These are phyloP conservation scores for Thuja plicata DNA, from an alignment of 83 land plant genomes.

Conservation along the genomic window DNA sequence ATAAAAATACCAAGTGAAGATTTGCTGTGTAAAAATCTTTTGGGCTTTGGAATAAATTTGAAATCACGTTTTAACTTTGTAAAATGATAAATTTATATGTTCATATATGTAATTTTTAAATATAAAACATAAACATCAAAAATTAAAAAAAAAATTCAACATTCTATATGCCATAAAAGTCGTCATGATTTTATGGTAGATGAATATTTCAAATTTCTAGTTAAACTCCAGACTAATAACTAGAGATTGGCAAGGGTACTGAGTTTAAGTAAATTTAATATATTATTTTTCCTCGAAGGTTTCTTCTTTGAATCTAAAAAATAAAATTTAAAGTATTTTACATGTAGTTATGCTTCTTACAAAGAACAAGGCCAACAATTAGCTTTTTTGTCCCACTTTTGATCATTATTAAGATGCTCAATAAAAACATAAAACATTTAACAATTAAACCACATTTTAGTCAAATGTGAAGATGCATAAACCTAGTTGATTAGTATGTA, in stretches of 20 bases:
- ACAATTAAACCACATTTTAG: background rate
- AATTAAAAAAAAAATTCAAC: no score
- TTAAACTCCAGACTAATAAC: background rate
- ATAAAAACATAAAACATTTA: background rate
- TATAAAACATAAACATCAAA: background rate
- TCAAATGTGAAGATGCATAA: background rate
- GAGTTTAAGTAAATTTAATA: no score
- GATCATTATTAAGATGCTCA: background rate
- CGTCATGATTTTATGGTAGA: background rate
- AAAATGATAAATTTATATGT: no score
- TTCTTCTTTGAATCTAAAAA: background rate
- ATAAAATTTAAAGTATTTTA: no score
- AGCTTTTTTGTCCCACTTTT: background rate
- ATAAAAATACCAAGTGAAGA: background rate
- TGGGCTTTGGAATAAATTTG: background rate
- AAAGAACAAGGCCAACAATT: background rate
- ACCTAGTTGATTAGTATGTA: no score
- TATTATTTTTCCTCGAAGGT: background rate
- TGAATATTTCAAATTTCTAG: background rate
- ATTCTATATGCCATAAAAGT: background rate
- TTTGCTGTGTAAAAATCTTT: background rate
- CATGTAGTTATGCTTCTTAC: background rate
- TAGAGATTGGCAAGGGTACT: background rate
- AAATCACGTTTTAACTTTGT: background rate
- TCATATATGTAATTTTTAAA: background rate